A percentile compares a stretch with the other conserved stretches of the same genome.
phyloP scores from a whole-genome alignment of 345 rosid species.

The Sisymbrium altissimum region DNA sequence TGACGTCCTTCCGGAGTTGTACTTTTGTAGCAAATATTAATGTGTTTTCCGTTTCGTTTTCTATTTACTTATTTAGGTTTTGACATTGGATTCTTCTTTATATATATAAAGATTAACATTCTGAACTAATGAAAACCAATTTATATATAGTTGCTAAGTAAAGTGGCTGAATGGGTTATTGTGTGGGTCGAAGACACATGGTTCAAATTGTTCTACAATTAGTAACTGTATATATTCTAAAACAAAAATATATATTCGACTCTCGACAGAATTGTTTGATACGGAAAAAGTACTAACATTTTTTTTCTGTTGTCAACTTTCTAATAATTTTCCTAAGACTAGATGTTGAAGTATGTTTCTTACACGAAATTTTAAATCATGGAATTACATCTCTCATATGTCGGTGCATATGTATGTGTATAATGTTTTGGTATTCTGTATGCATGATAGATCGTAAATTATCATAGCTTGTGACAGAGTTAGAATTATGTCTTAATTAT shows the following conservation, averaged over 20 bases:
- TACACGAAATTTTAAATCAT: neutral
- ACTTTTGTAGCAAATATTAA: slow-evolving; percentile 1
- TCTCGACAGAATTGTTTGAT: neutral
- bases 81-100: slow-evolving; percentile 13
- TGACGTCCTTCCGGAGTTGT: slow-evolving; percentile 16
- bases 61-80: neutral
- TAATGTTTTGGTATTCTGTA: neutral
- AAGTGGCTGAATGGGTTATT: neutral
- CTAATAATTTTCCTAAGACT: neutral
- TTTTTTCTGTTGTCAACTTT: neutral
- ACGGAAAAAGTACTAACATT: neutral
- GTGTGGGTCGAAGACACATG: neutral
- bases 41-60: neutral
- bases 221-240: neutral
- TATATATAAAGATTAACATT: neutral
- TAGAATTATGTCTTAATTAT: slow-evolving; percentile 5
- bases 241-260: neutral
- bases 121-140: neutral
- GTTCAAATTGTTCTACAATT: neutral
- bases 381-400: neutral
- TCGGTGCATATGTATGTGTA: slow-evolving; percentile 9
- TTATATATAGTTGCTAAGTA: neutral
- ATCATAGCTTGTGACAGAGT: slow-evolving; percentile 8
- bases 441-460: neutral
- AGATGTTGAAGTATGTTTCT: neutral